Evolutionary conservation across 2,329 filamentous ascomycete genomes (phyloP).

Genomic region (Phialophora chinensis): DNA sequence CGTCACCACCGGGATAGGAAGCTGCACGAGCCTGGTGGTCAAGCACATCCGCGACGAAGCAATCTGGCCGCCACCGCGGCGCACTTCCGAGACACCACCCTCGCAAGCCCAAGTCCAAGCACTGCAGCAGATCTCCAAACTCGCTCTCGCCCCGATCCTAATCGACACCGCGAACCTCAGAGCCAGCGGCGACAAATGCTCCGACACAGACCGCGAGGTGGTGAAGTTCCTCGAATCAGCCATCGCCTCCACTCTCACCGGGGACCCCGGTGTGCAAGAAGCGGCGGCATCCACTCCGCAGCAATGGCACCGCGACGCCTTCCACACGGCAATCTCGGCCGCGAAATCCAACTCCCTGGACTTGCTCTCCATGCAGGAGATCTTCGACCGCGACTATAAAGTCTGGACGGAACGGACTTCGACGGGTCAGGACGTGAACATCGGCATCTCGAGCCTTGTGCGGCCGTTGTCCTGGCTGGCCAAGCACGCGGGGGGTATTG

Average conservation of each 20-base stretch:
- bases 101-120: neutral
- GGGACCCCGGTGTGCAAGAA: neutral
- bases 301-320: slow-evolving; percentile 46
- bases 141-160: slow-evolving; percentile 51
- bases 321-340: slow-evolving; percentile 58
- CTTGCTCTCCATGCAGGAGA: slow-evolving; percentile 59
- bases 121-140: slow-evolving; percentile 51
- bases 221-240: slow-evolving; percentile 59
- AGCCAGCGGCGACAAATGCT: slow-evolving; percentile 51
- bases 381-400: slow-evolving; percentile 69
- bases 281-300: neutral
- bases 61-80: slow-evolving; percentile 46
- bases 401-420: slow-evolving; percentile 56
- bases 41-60: slow-evolving; percentile 56
- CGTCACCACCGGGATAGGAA: slow-evolving; percentile 61
- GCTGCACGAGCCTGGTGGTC: slow-evolving; percentile 64
- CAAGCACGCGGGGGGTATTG: slow-evolving; percentile 51
- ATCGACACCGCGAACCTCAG: slow-evolving; percentile 54
- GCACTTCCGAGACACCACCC: slow-evolving; percentile 40
- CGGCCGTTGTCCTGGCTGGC: slow-evolving; percentile 61
- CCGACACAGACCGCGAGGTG: slow-evolving; percentile 56
- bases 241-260: slow-evolving; percentile 42
- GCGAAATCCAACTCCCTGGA: slow-evolving; percentile 63
- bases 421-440: slow-evolving; percentile 42
- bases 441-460: slow-evolving; percentile 66